Evolutionary conservation across 176 grass and related monocot species (phyloP), one percentile per base, ranked within the genome.

Genomic region (Ensete ventricosum): DNA sequence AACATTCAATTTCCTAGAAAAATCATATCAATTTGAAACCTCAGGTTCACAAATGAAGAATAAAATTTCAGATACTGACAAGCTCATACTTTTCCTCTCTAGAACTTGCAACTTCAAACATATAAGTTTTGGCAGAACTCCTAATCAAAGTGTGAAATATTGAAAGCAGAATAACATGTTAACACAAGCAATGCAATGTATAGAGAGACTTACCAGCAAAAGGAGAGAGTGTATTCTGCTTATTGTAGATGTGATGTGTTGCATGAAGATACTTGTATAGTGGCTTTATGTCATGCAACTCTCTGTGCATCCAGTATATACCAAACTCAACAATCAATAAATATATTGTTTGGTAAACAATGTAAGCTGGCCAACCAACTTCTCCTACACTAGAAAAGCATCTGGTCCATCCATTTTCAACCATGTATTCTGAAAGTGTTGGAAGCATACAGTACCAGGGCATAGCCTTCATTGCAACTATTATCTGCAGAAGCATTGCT

Each of bases 301-400:
- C 88, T 78, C 93, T 85, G 73, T 97, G 93, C 87, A 93, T 97
- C 93, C 93, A 97, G 60, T 97, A 97, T 84, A 97, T 93, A 64
- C 90, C 88, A 7, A 97, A 93, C 74, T 97, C 93, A 69, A 93
- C 85, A 43, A 91, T 11, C 11, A 64, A 62, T 34, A 93, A 77
- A 85, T 97, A 97, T 67, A 88, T 71, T 19, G 80, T 77, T 65
- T 85, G 52, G 79, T 89, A 89, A 67, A 58, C 49, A 43, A 93
- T 34, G 50, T 90, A 93, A 54, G 80, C 75, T 9, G 85, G 50
- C 88, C 84, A 88, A 11, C 93, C 90, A 63, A 97, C 25, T 84
- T 97, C 90, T 0, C 55, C 75, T 66, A 97, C 78, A 83, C 81
- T 77, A n/a, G 82, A 78, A 50, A 81, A 90, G 85, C 93, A 88